Percentiles rank a stretch among this genome's conserved stretches.
These are phyloP conservation scores for Mycena pura DNA, from an alignment of 768 basidiomycete species.

Conservation along the genomic window DNA sequence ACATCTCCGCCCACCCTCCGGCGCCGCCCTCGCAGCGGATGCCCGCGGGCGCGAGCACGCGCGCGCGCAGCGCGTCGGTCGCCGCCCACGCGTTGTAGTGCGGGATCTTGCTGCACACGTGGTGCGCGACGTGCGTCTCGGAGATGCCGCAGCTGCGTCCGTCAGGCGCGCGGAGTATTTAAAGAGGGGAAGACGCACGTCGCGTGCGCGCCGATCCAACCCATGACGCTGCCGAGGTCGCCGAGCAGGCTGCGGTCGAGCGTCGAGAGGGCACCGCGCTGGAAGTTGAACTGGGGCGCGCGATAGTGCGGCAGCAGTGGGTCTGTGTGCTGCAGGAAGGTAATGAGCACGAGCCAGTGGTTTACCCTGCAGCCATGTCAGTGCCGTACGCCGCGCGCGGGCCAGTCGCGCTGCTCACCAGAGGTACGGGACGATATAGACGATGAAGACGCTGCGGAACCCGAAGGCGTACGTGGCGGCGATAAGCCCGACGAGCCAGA, in stretches of 20 bases:
- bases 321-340: slow-evolving; percentile 50
- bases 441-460: slow-evolving; percentile 72
- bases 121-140: slow-evolving; percentile 93
- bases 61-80: slow-evolving; percentile 78
- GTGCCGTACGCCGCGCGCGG: no score
- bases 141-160: slow-evolving; percentile 62
- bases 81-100: slow-evolving; percentile 98
- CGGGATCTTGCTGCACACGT: slow-evolving; percentile 94
- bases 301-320: slow-evolving; percentile 47
- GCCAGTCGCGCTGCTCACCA: slow-evolving; percentile 66
- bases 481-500: slow-evolving; percentile 69
- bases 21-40: slow-evolving; percentile 72
- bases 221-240: slow-evolving; percentile 79
- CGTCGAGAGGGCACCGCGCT: slow-evolving; percentile 49
- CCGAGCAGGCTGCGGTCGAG: slow-evolving; percentile 55
- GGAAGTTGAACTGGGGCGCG: slow-evolving; percentile 42
- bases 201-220: slow-evolving; percentile 82
- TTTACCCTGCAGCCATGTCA: slow-evolving; percentile 75
- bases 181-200: slow-evolving; percentile 55
- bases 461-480: slow-evolving; percentile 65
- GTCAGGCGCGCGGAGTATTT: background rate
- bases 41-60: slow-evolving; percentile 68
- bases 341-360: slow-evolving; percentile 42
- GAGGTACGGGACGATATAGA: slow-evolving; percentile 90
- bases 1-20: slow-evolving; percentile 81